Base-by-base conservation (phyloP, 2,329 filamentous ascomycete genomes). In the Colletotrichum tamarilloi region DNA sequence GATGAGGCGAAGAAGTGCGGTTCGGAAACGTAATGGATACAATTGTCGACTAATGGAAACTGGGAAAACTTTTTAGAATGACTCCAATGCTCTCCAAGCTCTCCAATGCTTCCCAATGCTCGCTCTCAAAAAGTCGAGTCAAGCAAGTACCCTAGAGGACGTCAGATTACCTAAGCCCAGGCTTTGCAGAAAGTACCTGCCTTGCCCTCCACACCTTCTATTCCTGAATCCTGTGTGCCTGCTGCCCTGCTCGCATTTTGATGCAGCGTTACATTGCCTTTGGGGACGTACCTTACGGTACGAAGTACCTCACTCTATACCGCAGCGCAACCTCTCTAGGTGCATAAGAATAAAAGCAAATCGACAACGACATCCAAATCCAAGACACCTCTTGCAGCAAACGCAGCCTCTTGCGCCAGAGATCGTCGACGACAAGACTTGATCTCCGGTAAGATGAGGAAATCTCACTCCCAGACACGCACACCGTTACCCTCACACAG, bases 21-120 rank as follows among this genome's bases (percentile, higher is more conserved):
- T 74, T 75, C 66, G 68, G 70, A 78, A 81, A 78, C 76, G 78
- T 80, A 81, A 80, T 76, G 68, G 76, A 75, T 77, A 76, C 71
- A 63, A 46, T 11, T 32, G 62, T 53, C 62, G 71, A 74, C 71
- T 74, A 74, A 75, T 70, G 24, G 71, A 75, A 74, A 75, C 53
- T 52, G 66, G 52, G 53, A 74, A 74, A 74, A 67, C 57, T 67
- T 67, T 74, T 72, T 57, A 46, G 16, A 19, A n/a, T n/a, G 19
- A 9, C 11, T 12, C 28, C 26, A 12, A 32, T 32, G 30, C 30
- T 32, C 30, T 32, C 30, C 30, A 30, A 30, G 8, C 30, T 30
- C 30, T 30, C 30, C 22, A 5, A 24, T 19, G 19, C 19, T 22
- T 35, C 30, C 19, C 16, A 24, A 22, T 16, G 6, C 12, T 46